Base-by-base conservation (phyloP, 2,329 filamentous ascomycete genomes). In the Berkeleyomyces rouxiae region DNA sequence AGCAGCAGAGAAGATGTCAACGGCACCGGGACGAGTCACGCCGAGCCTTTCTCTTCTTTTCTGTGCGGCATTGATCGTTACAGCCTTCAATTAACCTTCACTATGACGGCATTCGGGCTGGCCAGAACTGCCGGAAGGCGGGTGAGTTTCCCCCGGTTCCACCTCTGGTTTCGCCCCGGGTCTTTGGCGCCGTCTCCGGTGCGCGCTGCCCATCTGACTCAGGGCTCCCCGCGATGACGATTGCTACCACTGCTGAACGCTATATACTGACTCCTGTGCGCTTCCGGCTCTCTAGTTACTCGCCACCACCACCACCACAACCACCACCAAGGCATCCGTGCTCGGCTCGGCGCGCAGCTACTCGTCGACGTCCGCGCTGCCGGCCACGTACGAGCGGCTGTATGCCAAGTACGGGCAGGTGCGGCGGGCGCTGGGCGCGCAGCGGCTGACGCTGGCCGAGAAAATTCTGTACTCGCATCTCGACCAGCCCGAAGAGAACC, bases 381-480 rank as follows among this genome's bases (percentile, higher is more conserved):
- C 80, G 16, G 88, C 90, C 57, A 88, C 88, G 37, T 96, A 96
- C 75, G 79, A 86, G 68, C 90, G 86, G 74, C 86, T 96, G 60
- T 80, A 91, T 71, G 81, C 80, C 70, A 88, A 86, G 68, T 86
- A 96, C 66, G 78, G 82, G 66, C 79, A 90, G 71, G 91, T 96
- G 40, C 80, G 81, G 61, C 80, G 82, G 61, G 82, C 95, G 7
- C 80, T 96, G 42, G 87, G 86, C 58, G 69, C 74, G 64, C 76
- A 78, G 67, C 77, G 79, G 63, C 82, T 99, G 65, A 96, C 92
- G 1, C 82, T 99, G 63, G 90, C 93, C 66, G 93, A 99, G 76
- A 99, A 99, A 82, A 96, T 99, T 70, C 82, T 99, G 64, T 99
- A 97, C 78, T 90, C 91, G 70, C 93, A 99, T 76, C 79, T 99